A percentile compares a stretch with the other conserved stretches of the same genome.
Conservation (phyloP, 1,284 basidiomycete genomes). For the Lignosus rhinocerotis region DNA sequence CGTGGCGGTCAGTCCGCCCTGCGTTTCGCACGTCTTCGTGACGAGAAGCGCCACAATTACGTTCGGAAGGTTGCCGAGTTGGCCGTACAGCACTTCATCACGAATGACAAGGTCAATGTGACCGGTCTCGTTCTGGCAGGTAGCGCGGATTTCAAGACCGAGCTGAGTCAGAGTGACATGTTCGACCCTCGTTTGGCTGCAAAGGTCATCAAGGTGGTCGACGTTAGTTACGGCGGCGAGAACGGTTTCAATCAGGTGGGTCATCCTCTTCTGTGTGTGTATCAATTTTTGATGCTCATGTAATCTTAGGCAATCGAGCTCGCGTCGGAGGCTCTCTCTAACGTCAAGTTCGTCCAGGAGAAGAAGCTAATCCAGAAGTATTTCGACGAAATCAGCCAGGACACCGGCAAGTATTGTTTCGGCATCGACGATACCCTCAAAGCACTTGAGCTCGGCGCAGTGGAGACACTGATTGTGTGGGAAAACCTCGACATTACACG, state of each 20-base stretch:
- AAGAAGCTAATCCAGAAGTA: slow-evolving; percentile 97
- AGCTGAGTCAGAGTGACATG: slow-evolving; percentile 95
- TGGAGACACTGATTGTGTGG: slow-evolving; percentile 98
- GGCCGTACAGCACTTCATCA: slow-evolving; percentile 98
- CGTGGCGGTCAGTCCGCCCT: slow-evolving; percentile 99
- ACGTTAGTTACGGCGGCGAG: slow-evolving; percentile 98
- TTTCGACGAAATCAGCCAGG: slow-evolving; percentile 99
- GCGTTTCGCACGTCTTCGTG: slow-evolving; percentile 99
- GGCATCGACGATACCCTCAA: slow-evolving; percentile 98
- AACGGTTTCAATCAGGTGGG: slow-evolving; percentile 96
- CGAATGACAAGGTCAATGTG: slow-evolving; percentile 98
- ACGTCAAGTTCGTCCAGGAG: slow-evolving; percentile 99
- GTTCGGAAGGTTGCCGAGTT: slow-evolving; percentile 98
- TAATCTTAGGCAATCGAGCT: slow-evolving; percentile 87
- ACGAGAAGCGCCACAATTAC: slow-evolving; percentile 99
- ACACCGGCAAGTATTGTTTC: slow-evolving; percentile 98
- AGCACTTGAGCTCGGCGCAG: slow-evolving; percentile 93
- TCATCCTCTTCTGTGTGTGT: not conserved
- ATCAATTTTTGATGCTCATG: not conserved
- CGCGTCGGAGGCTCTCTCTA: slow-evolving; percentile 91
- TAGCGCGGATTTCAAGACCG: slow-evolving; percentile 98
- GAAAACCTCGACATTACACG: slow-evolving; percentile 92
- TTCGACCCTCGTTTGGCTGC: slow-evolving; percentile 88
- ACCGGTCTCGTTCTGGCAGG: slow-evolving; percentile 97
- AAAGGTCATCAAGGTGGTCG: slow-evolving; percentile 96